Evolutionary conservation across 164 flowering plant species (phyloP).

Genomic region (Piper betle): DNA sequence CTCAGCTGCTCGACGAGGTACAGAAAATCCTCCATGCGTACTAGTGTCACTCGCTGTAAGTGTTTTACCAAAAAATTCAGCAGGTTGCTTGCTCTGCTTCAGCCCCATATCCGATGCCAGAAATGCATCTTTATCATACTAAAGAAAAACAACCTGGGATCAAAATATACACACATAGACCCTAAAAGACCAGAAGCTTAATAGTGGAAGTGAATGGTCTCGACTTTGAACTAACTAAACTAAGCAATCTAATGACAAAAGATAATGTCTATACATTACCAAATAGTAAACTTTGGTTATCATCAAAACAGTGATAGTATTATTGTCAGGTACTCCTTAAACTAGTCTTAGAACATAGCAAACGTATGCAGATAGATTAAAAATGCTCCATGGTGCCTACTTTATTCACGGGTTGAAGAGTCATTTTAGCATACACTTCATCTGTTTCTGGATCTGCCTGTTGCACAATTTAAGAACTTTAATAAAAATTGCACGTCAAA

Average conservation of each 20-base stretch:
- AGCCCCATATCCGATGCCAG: slow-evolving; percentile 83
- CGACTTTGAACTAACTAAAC: neutral
- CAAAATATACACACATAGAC: neutral
- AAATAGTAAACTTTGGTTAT: neutral
- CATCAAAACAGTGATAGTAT: neutral
- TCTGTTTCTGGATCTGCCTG: slow-evolving; percentile 96
- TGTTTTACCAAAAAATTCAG: slow-evolving; percentile 93
- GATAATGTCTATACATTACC: neutral
- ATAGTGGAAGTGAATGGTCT: neutral
- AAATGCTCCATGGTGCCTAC: slow-evolving; percentile 21
- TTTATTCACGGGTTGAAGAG: slow-evolving; percentile 88
- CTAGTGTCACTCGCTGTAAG: slow-evolving; percentile 98
- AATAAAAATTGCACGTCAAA: slow-evolving; percentile 1
- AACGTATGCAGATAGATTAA: neutral
- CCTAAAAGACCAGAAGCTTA: neutral
- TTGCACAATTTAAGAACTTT: neutral
- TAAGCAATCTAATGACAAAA: neutral
- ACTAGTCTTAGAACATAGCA: neutral
- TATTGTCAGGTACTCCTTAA: neutral
- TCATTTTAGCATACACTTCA: slow-evolving; percentile 97
- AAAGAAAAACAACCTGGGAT: slow-evolving; percentile 7
- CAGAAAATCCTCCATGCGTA: slow-evolving; percentile 98
- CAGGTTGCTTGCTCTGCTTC: slow-evolving; percentile 75
- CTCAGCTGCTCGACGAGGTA: slow-evolving; percentile 97
- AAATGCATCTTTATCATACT: slow-evolving; percentile 81